Conservation (phyloP, 2,329 filamentous ascomycete species). For the Pyrenophora seminiperda region DNA sequence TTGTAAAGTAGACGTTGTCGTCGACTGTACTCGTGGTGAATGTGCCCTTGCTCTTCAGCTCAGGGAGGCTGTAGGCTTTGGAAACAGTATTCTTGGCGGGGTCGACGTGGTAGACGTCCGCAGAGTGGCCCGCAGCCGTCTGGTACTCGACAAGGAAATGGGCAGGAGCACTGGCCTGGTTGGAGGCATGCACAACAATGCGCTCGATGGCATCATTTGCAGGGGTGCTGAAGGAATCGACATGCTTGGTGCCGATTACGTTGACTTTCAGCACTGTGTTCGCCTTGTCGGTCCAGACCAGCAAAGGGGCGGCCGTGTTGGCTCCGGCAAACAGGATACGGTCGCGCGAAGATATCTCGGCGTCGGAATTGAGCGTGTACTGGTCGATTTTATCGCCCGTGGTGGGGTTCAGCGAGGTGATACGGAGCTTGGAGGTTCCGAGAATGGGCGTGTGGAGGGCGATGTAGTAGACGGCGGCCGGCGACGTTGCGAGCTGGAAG, state of each 20-base stretch:
- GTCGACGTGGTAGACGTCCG: conserved; percentile 84
- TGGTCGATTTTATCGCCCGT: conserved; percentile 76
- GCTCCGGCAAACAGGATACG: conserved; percentile 76
- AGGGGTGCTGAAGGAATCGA: conserved; percentile 53
- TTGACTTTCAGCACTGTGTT: conserved; percentile 71
- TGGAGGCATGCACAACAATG: conserved; percentile 73
- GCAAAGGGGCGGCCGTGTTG: conserved; percentile 74
- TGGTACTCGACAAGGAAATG: conserved; percentile 87
- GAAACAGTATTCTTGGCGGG: conserved; percentile 69
- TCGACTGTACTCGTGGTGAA: conserved; percentile 79
- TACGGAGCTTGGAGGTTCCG: conserved; percentile 74
- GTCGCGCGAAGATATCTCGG: conserved; percentile 67
- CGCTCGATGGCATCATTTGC: conserved; percentile 53
- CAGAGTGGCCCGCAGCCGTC: conserved; percentile 73
- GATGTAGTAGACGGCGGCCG: conserved; percentile 73
- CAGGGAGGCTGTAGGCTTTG: conserved; percentile 82
- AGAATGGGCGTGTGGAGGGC: conserved; percentile 70
- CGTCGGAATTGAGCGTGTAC: conserved; percentile 72
- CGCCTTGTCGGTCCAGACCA: conserved; percentile 73
- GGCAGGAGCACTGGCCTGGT: conserved; percentile 70
- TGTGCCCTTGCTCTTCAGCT: conserved; percentile 69
- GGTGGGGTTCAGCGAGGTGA: conserved; percentile 72
- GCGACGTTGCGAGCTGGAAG: conserved; percentile 75
- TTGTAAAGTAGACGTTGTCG: conserved; percentile 86
- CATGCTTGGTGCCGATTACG: conserved; percentile 61